A percentile compares a stretch with the other conserved stretches of the same genome.
Conservation (phyloP, 805 yeast species). For the Zygosaccharomyces kombuchaensis region DNA sequence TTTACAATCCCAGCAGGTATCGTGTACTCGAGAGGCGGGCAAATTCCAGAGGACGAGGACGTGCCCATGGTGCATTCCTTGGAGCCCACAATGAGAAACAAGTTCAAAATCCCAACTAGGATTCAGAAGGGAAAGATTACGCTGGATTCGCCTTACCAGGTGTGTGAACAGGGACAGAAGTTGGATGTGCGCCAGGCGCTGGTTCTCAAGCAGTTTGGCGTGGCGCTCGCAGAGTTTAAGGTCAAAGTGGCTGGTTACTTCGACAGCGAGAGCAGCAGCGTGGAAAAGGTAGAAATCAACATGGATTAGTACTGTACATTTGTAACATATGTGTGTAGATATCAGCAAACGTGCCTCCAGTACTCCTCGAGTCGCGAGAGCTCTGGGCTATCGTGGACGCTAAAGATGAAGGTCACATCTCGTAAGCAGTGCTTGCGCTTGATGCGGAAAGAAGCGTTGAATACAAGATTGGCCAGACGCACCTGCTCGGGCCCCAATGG, state of each 20-base stretch:
- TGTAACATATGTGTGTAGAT: constrained; percentile 10
- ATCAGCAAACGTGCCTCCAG: constrained; percentile 25
- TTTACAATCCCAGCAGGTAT: constrained; percentile 87
- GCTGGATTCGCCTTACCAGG: constrained; percentile 69
- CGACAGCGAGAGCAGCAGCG: constrained; percentile 49
- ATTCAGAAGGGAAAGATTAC: constrained; percentile 85
- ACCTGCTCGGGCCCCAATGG: constrained; percentile 11
- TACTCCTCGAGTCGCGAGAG: constrained; percentile 22
- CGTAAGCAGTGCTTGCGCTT: constrained; percentile 19
- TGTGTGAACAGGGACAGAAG: constrained; percentile 73
- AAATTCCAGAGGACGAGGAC: constrained; percentile 83
- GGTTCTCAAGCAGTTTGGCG: constrained; percentile 89
- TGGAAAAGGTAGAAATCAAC: constrained; percentile 35
- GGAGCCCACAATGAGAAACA: constrained; percentile 87
- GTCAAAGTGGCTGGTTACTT: constrained; percentile 76
- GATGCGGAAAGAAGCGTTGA: constrained; percentile 23
- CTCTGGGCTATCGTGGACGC: constrained; percentile 8
- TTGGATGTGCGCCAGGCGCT: constrained; percentile 89
- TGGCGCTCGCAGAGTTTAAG: constrained; percentile 88
- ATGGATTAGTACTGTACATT: constrained; percentile 22
- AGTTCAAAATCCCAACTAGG: constrained; percentile 85
- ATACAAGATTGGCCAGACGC: constrained; percentile 23
- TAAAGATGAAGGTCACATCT: constrained; percentile 10
- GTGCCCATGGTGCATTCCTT: constrained; percentile 95
- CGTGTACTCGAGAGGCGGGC: constrained; percentile 94